Evolutionary conservation across 108 stramenopile species (phyloP).

Genomic region (Conticribra weissflogii): DNA sequence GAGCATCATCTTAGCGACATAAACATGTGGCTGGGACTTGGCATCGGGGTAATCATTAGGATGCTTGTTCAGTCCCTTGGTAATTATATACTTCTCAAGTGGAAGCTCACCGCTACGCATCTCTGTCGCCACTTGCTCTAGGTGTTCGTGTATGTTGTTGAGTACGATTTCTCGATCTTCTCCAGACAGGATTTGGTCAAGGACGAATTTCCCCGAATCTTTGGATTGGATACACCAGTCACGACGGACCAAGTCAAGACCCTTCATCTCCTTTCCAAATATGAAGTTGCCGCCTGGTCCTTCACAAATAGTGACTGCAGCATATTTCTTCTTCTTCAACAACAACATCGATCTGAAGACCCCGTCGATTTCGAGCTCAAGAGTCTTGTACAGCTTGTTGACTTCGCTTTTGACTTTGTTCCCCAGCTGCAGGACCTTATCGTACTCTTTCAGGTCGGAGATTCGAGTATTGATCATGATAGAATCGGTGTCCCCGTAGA

Average conservation of each 20-base stretch:
- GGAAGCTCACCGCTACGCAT: constrained; percentile 88
- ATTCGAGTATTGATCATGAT: constrained; percentile 99
- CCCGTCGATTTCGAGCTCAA: constrained; percentile 99
- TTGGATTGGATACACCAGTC: constrained; percentile 99
- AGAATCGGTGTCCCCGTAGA: constrained; percentile 99
- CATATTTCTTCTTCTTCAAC: constrained; percentile 99
- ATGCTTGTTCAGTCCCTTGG: constrained; percentile 98
- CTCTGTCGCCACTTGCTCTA: constrained; percentile 86
- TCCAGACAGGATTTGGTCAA: constrained; percentile 94
- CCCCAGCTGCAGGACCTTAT: constrained; percentile 77
- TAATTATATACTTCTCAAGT: constrained; percentile 95
- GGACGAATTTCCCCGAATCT: constrained; percentile 90
- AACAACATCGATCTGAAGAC: constrained; percentile 96
- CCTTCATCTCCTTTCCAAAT: constrained; percentile 90
- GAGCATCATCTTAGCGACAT: constrained; percentile 97
- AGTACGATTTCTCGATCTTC: constrained; percentile 89
- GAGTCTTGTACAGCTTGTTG: constrained; percentile 96
- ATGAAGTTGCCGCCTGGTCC: constrained; percentile 73
- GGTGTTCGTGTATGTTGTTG: constrained; percentile 86
- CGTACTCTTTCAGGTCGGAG: constrained; percentile 71
- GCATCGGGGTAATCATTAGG: constrained; percentile 98
- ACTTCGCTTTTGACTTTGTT: constrained; percentile 95
- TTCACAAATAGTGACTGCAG: constrained; percentile 87
- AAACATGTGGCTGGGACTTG: constrained; percentile 94
- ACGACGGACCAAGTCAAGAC: constrained; percentile 97